phyloP scores from a whole-genome alignment of 495 filamentous ascomycete genomes.

The Annulohypoxylon bovei region DNA sequence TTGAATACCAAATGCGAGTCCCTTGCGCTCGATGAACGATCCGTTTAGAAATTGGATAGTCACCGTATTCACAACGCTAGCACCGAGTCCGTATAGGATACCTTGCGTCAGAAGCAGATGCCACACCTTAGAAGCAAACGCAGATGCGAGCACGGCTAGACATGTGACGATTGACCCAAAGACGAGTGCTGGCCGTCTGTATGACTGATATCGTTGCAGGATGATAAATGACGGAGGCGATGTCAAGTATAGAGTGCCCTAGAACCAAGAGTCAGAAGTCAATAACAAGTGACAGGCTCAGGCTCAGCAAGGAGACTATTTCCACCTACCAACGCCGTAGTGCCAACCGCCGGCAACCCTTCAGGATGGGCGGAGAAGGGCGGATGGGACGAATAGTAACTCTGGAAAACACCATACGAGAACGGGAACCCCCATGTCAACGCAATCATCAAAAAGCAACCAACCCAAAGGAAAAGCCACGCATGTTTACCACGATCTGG shows the following conservation, averaged over 20 bases:
- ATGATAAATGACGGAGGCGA: conserved; percentile 54
- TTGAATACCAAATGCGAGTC: conserved; percentile 66
- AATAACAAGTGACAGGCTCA: not conserved
- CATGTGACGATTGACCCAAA: conserved; percentile 53
- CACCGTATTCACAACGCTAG: conserved; percentile 58
- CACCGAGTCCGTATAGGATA: conserved; percentile 64
- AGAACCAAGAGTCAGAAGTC: not conserved
- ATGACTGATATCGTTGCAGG: conserved; percentile 45
- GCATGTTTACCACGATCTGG: conserved; percentile 69
- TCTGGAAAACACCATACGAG: conserved; percentile 64
- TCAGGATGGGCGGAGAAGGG: conserved; percentile 52
- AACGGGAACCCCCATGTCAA: conserved; percentile 77
- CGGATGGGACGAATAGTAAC: conserved; percentile 57
- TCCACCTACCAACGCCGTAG: conserved; percentile 51
- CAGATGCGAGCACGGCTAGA: conserved; percentile 55
- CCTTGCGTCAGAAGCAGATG: conserved; percentile 67
- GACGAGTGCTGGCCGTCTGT: conserved; percentile 47
- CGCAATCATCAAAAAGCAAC: conserved; percentile 70
- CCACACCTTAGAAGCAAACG: conserved; percentile 56
- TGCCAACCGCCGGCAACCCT: conserved; percentile 54
- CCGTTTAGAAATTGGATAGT: conserved; percentile 64
- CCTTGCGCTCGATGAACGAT: conserved; percentile 64
- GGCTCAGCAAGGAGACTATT: not conserved
- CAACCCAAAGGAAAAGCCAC: conserved; percentile 69
- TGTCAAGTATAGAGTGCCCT: conserved; percentile 63